Evolutionary conservation across 2,329 filamentous ascomycete species (phyloP).

Genomic region (Exophiala viscosa): DNA sequence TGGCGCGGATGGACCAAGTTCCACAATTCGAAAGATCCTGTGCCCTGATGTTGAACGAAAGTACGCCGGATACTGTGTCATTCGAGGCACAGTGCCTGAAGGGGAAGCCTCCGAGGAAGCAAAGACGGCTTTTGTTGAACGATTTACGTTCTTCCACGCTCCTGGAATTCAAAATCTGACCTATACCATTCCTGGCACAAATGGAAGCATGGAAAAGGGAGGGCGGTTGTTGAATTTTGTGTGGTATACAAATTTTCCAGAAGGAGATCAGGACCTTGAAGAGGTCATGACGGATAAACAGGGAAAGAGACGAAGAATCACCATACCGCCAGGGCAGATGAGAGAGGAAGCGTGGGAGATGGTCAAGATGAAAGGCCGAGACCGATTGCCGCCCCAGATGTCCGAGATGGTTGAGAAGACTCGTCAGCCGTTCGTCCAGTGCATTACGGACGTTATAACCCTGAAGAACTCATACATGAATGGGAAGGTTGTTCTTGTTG

Average conservation of each 20-base stretch:
- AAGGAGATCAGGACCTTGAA: constrained; percentile 20
- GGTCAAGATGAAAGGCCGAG: constrained; percentile 25
- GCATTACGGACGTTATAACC: constrained; percentile 28
- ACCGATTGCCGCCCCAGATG: constrained; percentile 26
- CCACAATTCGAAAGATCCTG: constrained; percentile 24
- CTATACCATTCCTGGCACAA: constrained; percentile 31
- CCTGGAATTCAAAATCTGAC: constrained; percentile 22
- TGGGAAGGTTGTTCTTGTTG: constrained; percentile 31
- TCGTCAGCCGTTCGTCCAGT: constrained; percentile 30
- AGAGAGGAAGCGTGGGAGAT: constrained; percentile 30
- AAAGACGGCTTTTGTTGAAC: constrained; percentile 22
- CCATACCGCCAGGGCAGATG: constrained; percentile 31
- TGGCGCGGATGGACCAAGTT: constrained; percentile 27
- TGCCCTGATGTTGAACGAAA: constrained; percentile 18
- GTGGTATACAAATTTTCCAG: constrained; percentile 30
- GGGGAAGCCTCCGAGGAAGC: constrained; percentile 35
- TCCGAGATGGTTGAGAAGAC: constrained; percentile 29
- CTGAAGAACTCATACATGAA: constrained; percentile 27
- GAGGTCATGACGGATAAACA: constrained; percentile 32
- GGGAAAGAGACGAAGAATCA: constrained; percentile 29
- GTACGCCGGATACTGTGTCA: constrained; percentile 41
- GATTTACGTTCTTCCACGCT: constrained; percentile 20
- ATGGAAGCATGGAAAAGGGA: constrained; percentile 28
- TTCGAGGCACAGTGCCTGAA: constrained; percentile 43
- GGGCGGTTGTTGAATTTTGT: constrained; percentile 30